Percentiles rank a stretch among this genome's conserved stretches.
phyloP scores from a whole-genome alignment of 208 protist genomes.

The Borovskyia barvae region DNA sequence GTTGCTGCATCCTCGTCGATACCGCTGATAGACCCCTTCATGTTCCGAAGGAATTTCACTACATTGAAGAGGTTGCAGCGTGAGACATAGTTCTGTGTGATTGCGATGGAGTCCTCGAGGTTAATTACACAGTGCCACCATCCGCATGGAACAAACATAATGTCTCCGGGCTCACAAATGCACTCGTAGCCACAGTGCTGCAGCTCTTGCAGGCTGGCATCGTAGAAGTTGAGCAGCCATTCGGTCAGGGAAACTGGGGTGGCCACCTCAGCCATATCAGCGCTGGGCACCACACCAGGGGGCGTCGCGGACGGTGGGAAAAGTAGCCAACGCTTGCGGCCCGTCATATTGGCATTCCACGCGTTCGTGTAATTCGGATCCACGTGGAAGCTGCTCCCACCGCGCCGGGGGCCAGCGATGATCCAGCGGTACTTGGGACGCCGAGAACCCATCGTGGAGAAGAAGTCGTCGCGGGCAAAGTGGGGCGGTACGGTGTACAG shows the following conservation, averaged over 20 bases:
- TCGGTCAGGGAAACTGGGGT: slow-evolving; percentile 88
- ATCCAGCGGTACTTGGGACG: slow-evolving; percentile 90
- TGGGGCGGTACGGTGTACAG: slow-evolving; percentile 81
- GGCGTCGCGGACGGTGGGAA: slow-evolving; percentile 77
- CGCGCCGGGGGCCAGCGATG: slow-evolving; percentile 77
- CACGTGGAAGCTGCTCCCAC: slow-evolving; percentile 88
- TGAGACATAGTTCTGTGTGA: slow-evolving; percentile 92
- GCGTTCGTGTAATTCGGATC: slow-evolving; percentile 88
- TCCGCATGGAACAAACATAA: slow-evolving; percentile 87
- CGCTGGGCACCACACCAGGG: slow-evolving; percentile 71
- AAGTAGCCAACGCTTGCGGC: slow-evolving; percentile 87
- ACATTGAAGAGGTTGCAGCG: slow-evolving; percentile 68
- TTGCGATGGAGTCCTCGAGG: slow-evolving; percentile 80
- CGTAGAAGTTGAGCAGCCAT: slow-evolving; percentile 88
- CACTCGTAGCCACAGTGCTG: slow-evolving; percentile 72
- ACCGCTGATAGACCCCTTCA: slow-evolving; percentile 83
- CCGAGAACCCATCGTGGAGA: slow-evolving; percentile 53
- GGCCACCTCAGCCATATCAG: slow-evolving; percentile 81
- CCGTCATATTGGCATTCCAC: slow-evolving; percentile 89
- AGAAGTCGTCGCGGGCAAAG: slow-evolving; percentile 85
- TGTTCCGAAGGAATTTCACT: slow-evolving; percentile 78
- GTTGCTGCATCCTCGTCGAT: slow-evolving; percentile 83
- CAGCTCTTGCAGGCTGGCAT: slow-evolving; percentile 66
- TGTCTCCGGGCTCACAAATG: slow-evolving; percentile 85
- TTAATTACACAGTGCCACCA: slow-evolving; percentile 93